Evolutionary conservation across 2,329 filamentous ascomycete species (phyloP), one percentile per base, ranked within the genome.

Genomic region (Aspergillus amoenus): DNA sequence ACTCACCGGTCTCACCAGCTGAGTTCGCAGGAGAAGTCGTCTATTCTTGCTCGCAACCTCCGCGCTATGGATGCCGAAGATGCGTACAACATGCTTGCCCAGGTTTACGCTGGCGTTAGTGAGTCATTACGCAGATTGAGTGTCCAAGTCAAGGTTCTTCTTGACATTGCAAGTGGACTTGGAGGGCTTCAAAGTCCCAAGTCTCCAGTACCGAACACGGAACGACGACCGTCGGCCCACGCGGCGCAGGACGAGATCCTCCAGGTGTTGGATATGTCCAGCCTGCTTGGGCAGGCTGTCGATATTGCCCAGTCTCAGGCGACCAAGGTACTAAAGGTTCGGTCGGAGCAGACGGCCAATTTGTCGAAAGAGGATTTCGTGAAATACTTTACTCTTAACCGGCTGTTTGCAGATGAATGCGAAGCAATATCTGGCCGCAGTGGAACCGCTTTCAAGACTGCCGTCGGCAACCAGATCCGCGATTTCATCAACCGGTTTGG

Each of bases 91-190:
- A 84, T 97, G 65, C 82, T 97, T 13, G 80, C 86, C 30, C 90
- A 86, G 56, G 89, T 96, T 15, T 99, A 97, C 68, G 88, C 92
- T 17, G 87, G 89, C 34, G 88, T 97, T 8, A 89, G 93, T 4
- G 94, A 99, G 76, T 90, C 90, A 3, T 73, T 99, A 47, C 83
- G 94, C 56, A 84, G 94, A 67, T 78, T 97, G 7, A 91, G 91
- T 17, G 93, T 91, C 0, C 93, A 97, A 71, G 89, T 94, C 55
- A 99, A 99, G 73, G 87, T 97, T 9, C 77, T 99, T n/a, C 81
- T 99, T 9, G 94, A 99, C 73, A 90, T 96, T 18, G 94, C 93
- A 1, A 96, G 92, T 70, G 75, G 74, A 21, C 62, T 78, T 37
- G 72, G 79, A 32, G 76, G 74, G 13, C 76, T 78, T 43, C 58